Evolutionary conservation across 495 filamentous ascomycete genomes (phyloP).

Genomic region (Pyrenopolyporus hunteri): DNA sequence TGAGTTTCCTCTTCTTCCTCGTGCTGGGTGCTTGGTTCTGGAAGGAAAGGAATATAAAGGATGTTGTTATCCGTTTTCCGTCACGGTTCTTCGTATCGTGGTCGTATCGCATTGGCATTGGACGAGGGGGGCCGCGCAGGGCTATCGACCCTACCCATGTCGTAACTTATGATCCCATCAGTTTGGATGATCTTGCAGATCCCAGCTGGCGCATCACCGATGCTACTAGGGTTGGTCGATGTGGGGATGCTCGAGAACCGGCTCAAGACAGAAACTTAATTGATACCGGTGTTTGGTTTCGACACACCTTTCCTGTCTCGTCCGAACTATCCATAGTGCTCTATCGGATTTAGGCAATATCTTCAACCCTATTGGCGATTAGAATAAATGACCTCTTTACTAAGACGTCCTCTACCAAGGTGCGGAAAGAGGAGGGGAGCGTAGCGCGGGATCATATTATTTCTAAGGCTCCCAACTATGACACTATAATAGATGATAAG

Average conservation of each 20-base stretch:
- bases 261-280: conserved; percentile 8
- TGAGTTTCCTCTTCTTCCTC: background rate
- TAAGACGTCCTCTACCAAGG: background rate
- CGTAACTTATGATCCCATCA: conserved; percentile 40
- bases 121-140: conserved; percentile 14
- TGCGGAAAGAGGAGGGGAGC: background rate
- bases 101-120: background rate
- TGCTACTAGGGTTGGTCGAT: conserved; percentile 14
- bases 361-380: conserved; percentile 21
- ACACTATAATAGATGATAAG: background rate
- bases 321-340: conserved; percentile 14
- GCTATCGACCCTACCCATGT: conserved; percentile 23
- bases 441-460: background rate
- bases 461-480: background rate
- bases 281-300: background rate
- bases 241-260: conserved; percentile 29
- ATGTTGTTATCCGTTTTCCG: conserved; percentile 9
- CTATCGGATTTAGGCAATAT: conserved; percentile 6
- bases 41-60: background rate
- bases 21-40: conserved; percentile 1
- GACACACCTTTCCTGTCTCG: conserved; percentile 10
- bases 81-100: conserved; percentile 25
- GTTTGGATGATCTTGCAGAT: conserved; percentile 40
- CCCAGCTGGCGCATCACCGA: conserved; percentile 24
- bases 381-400: conserved; percentile 1